Percentiles rank a stretch among this genome's conserved stretches.
Evolutionary conservation across 495 filamentous ascomycete species (phyloP).

Genomic region (Aspergillus biplanus): DNA sequence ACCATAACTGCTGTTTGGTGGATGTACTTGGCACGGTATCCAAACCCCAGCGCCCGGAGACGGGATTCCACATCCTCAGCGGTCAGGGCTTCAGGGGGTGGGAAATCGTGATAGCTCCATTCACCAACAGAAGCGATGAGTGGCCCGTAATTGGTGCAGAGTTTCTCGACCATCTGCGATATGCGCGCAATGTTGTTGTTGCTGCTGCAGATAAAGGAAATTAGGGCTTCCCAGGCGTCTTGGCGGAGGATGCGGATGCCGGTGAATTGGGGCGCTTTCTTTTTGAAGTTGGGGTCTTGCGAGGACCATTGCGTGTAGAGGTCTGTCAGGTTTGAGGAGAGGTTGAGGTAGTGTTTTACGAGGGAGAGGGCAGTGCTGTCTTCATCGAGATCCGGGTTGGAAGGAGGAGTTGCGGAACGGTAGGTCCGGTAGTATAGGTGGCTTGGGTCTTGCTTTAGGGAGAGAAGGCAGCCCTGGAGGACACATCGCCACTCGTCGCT

Average conservation of each 20-base stretch:
- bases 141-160: conserved; percentile 84
- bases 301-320: conserved; percentile 89
- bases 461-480: conserved; percentile 81
- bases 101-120: conserved; percentile 85
- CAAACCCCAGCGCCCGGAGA: conserved; percentile 85
- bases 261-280: conserved; percentile 82
- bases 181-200: conserved; percentile 98
- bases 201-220: conserved; percentile 96
- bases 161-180: conserved; percentile 92
- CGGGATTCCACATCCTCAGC: conserved; percentile 71
- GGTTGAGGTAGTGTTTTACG: conserved; percentile 80
- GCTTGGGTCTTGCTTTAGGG: conserved; percentile 77
- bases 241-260: conserved; percentile 95
- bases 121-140: conserved; percentile 71
- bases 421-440: conserved; percentile 80
- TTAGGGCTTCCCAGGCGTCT: conserved; percentile 92
- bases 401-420: conserved; percentile 48
- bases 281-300: conserved; percentile 86
- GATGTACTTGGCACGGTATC: conserved; percentile 92
- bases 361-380: conserved; percentile 54
- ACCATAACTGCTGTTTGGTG: conserved; percentile 81
- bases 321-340: conserved; percentile 68
- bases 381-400: conserved; percentile 35
- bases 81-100: conserved; percentile 70
- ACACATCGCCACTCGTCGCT: conserved; percentile 90